phyloP scores from a whole-genome alignment of 495 filamentous ascomycete species.

The Aspergillus funiculosus region DNA sequence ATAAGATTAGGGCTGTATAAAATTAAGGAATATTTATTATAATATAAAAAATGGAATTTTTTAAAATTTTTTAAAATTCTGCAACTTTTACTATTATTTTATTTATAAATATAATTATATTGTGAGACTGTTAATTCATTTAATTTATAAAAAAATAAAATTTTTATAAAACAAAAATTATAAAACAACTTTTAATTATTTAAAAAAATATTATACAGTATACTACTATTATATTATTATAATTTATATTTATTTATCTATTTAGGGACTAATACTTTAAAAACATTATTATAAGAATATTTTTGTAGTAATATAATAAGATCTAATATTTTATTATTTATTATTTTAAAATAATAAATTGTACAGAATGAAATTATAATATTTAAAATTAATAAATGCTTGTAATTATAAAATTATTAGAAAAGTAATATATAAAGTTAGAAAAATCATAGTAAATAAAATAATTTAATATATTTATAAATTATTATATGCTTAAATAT shows the following conservation, averaged over 20 bases:
- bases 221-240: constrained; percentile 5
- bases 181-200: background rate
- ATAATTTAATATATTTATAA: background rate
- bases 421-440: constrained; percentile 24
- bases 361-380: constrained; percentile 28
- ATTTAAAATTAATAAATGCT: constrained; percentile 30
- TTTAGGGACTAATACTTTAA: constrained; percentile 18
- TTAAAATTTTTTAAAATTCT: constrained; percentile 29
- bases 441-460: constrained; percentile 4
- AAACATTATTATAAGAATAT: constrained; percentile 5
- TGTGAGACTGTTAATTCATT: constrained; percentile 1
- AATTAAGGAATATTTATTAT: constrained; percentile 15
- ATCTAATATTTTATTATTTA: constrained; percentile 16
- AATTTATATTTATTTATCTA: constrained; percentile 3
- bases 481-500: constrained; percentile 25
- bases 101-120: constrained; percentile 23
- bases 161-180: background rate
- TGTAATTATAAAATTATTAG: constrained; percentile 22
- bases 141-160: constrained; percentile 7
- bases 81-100: constrained; percentile 29
- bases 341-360: constrained; percentile 20
- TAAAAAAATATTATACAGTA: background rate
- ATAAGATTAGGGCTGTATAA: constrained; percentile 13
- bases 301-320: constrained; percentile 2
- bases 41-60: constrained; percentile 20